Base-by-base conservation (phyloP, 2,329 filamentous ascomycete genomes). In the Metarhizium rileyi region DNA sequence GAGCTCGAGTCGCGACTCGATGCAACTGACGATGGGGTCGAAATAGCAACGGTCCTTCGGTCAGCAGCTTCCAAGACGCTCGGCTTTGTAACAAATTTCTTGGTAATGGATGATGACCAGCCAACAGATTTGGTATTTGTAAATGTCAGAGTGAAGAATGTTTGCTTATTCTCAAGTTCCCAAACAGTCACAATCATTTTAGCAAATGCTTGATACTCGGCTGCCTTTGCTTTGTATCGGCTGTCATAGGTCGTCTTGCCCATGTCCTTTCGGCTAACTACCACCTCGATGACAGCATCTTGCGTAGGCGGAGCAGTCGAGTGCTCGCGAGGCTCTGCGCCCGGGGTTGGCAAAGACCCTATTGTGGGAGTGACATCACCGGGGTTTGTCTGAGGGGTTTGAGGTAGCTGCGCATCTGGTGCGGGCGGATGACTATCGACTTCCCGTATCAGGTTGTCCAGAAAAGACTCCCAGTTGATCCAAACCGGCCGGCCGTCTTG, bases 161-260 rank as follows among this genome's bases (percentile, higher is more conserved):
- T 79, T 56, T 83, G 77, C 20, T 76, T 73, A 40, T 86, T 79
- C 36, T 85, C 78, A n/a, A 78, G 71, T 52, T 80, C 75, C 83
- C 85, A 90, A 6, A 87, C 77, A 1, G 82, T 86, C 22, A 90
- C 79, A 44, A 89, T 87, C 83, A 90, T 87, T 55, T 83, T 84
- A 22, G 86, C 83, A 54, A 79, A 78, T 0, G 80, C 65, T 57
- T 70, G 71, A 46, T 63, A 65, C 22, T 68, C 64, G 6, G 62
- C 64, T 18, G 64, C 63, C 52, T 66, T 68, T 9, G 63, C 59
- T 50, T 65, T 66, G 35, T 61, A 59, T 25, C 59, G 62, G 22
- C 59, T 57, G 20, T 68, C 64, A 23, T 67, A 62, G 1, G 56
- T 66, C 6, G 72, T 61, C 48, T 70, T 70, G 46, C 68, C 64